A percentile compares a stretch with the other conserved stretches of the same genome.
Conservation (phyloP, 257 asterid species). For the Nicotiana sylvestris region DNA sequence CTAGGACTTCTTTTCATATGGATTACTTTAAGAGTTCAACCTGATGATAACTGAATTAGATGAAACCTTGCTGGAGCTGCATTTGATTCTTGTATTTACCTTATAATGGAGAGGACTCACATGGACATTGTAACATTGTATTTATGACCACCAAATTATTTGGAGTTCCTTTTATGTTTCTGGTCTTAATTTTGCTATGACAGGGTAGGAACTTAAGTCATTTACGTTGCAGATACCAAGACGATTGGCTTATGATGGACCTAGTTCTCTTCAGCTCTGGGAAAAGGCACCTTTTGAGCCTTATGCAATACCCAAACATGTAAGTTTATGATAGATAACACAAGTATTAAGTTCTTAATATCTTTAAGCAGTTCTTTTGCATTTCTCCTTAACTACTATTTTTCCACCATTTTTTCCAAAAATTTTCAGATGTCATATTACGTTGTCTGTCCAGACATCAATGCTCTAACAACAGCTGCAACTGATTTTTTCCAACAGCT, state of each 20-base stretch:
- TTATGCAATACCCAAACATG: slow-evolving; percentile 87
- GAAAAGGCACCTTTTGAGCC: slow-evolving; percentile 99
- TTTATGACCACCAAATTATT: background rate
- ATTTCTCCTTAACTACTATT: background rate
- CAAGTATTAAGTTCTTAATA: background rate
- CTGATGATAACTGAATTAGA: background rate
- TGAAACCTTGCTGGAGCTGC: slow-evolving; percentile 1
- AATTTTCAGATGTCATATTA: slow-evolving; percentile 75
- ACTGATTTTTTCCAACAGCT: slow-evolving; percentile 95
- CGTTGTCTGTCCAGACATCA: slow-evolving; percentile 97
- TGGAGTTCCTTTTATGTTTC: background rate
- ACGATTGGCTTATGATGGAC: slow-evolving; percentile 95
- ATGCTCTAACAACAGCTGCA: slow-evolving; percentile 86
- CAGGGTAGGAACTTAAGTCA: slow-evolving; percentile 19
- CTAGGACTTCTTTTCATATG: background rate
- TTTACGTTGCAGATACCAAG: slow-evolving; percentile 74
- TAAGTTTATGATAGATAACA: slow-evolving; percentile 27
- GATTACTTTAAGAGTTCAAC: background rate
- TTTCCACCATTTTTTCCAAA: background rate
- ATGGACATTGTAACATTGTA: background rate
- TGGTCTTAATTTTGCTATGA: slow-evolving; percentile 10
- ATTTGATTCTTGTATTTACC: background rate
- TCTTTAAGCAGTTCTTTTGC: slow-evolving; percentile 15
- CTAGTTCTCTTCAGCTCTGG: slow-evolving; percentile 83
- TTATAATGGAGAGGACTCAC: background rate